Conservation (phyloP, 306 rosid genomes). For the Pyrus communis region DNA sequence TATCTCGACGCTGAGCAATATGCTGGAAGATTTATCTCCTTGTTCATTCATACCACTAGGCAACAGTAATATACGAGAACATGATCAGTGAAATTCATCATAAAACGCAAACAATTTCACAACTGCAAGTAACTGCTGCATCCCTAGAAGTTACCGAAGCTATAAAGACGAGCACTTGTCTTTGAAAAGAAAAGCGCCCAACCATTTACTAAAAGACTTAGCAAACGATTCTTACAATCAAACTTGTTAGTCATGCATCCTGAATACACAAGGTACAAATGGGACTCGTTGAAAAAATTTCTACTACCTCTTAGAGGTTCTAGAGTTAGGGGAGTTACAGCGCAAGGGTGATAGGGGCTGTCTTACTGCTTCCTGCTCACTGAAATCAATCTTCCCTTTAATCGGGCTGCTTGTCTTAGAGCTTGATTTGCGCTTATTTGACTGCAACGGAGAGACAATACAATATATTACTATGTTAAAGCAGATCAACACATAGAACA, state of each 20-base stretch:
- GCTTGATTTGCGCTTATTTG: slow-evolving; percentile 77
- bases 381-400: slow-evolving; percentile 57
- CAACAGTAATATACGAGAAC: no score
- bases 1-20: no score
- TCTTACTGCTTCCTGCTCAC: slow-evolving; percentile 45
- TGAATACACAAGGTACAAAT: slow-evolving; percentile 4
- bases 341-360: slow-evolving; percentile 73
- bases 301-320: slow-evolving; percentile 46
- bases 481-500: not conserved
- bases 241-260: slow-evolving; percentile 6
- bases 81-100: no score
- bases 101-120: not conserved
- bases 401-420: slow-evolving; percentile 38
- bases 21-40: no score
- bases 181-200: not conserved
- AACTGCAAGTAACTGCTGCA: not conserved
- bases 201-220: slow-evolving; percentile 19
- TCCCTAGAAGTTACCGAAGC: not conserved
- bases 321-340: slow-evolving; percentile 56
- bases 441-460: slow-evolving; percentile 36
- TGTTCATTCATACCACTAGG: no score
- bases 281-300: slow-evolving; percentile 1
- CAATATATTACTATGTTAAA: not conserved
- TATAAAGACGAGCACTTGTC: not conserved
- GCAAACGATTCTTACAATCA: slow-evolving; percentile 16